Evolutionary conservation across 1,139 yeast species (phyloP).

Genomic region (Starmera stellimalicola): DNA sequence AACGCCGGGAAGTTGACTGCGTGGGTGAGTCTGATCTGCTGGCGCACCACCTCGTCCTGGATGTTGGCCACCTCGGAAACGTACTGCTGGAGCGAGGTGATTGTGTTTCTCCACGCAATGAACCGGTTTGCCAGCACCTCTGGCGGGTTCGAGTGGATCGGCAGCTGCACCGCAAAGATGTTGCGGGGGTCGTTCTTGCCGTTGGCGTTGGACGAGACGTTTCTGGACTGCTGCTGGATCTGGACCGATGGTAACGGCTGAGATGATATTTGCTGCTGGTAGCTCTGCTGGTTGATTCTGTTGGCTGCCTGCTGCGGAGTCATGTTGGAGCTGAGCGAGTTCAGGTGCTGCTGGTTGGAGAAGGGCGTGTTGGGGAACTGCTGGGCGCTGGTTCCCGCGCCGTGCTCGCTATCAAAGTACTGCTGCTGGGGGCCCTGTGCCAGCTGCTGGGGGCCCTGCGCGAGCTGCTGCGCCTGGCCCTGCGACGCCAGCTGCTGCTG

Average conservation of each 20-base stretch:
- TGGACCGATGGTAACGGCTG: neutral
- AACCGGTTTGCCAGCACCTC: conserved; percentile 79
- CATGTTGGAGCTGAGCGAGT: conserved; percentile 4
- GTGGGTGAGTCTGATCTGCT: conserved; percentile 72
- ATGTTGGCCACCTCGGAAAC: conserved; percentile 73
- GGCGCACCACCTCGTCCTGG: conserved; percentile 81
- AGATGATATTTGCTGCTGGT: conserved; percentile 2
- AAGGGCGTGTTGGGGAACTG: too few relatives aligned
- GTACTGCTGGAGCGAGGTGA: conserved; percentile 65
- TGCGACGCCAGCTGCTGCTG: conserved; percentile 3
- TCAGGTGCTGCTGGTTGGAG: conserved; percentile 3
- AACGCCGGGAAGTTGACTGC: conserved; percentile 55
- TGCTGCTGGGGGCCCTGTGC: neutral
- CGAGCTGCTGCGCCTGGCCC: conserved; percentile 8
- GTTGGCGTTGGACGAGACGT: neutral
- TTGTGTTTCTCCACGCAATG: conserved; percentile 76
- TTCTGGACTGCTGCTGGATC: conserved; percentile 1
- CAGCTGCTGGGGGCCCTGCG: conserved; percentile 9
- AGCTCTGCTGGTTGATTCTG: conserved; percentile 4
- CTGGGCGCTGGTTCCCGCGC: too few relatives aligned
- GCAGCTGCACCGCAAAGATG: conserved; percentile 36
- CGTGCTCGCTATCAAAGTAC: too few relatives aligned
- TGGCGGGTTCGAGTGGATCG: conserved; percentile 63
- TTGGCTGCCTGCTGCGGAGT: conserved; percentile 7
- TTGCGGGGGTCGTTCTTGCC: conserved; percentile 24